A percentile compares a stretch with the other conserved stretches of the same genome.
Conservation (phyloP, 2,329 filamentous ascomycete species). For the Lomentospora prolificans region DNA sequence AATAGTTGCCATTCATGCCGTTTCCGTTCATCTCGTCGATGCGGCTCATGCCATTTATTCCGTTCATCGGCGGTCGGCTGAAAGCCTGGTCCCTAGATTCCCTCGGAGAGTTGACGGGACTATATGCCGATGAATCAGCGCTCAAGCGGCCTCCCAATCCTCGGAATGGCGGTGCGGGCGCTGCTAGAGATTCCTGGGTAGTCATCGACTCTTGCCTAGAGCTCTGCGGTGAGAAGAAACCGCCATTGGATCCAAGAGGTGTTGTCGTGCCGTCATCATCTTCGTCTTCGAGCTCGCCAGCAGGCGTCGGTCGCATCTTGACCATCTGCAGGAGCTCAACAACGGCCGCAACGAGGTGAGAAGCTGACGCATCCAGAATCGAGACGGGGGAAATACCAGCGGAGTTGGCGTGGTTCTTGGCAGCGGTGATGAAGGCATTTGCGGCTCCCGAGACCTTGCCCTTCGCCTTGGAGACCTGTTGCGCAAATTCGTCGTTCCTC, state of each 20-base stretch:
- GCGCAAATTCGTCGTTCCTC: conserved; percentile 40
- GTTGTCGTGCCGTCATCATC: conserved; percentile 54
- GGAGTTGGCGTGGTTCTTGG: conserved; percentile 79
- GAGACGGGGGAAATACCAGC: conserved; percentile 87
- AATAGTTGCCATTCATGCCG: conserved; percentile 5
- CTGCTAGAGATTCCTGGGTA: conserved; percentile 30
- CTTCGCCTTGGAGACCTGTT: conserved; percentile 60
- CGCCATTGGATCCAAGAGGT: conserved; percentile 52
- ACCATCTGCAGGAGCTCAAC: conserved; percentile 76
- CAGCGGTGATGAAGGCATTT: conserved; percentile 90
- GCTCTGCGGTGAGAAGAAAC: conserved; percentile 55
- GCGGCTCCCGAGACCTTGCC: conserved; percentile 81
- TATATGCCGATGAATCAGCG: conserved; percentile 64
- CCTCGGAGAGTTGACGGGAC: conserved; percentile 59
- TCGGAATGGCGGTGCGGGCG: conserved; percentile 43
- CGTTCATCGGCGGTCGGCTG: conserved; percentile 3
- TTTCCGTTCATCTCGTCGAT: conserved; percentile 8
- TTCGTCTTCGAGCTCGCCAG: conserved; percentile 67
- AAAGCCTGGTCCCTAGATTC: conserved; percentile 36
- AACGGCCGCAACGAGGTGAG: conserved; percentile 75
- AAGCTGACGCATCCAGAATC: conserved; percentile 83
- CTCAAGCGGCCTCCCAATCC: conserved; percentile 50
- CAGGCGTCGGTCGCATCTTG: conserved; percentile 71
- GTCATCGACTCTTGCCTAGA: conserved; percentile 22
- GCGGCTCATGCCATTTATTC: background rate